A percentile compares a stretch with the other conserved stretches of the same genome.
These are phyloP conservation scores for Mimosa pudica DNA, from an alignment of 306 rosid genomes.

Conservation along the genomic window DNA sequence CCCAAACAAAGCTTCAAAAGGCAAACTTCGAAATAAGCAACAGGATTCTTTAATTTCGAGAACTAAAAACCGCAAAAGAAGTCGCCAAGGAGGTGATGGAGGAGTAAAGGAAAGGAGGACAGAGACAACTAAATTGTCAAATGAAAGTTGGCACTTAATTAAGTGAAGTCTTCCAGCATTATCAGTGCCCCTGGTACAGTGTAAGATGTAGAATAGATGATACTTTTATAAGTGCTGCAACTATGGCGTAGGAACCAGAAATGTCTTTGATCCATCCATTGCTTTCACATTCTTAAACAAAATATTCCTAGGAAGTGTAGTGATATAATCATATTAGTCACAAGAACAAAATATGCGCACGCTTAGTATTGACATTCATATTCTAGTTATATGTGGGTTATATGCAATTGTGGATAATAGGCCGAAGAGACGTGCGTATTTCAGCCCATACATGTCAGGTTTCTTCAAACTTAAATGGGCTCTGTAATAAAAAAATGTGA, in stretches of 20 bases:
- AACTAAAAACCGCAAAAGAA: neutral
- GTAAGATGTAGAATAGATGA: neutral
- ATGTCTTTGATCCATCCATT: conserved; percentile 10
- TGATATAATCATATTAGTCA: neutral
- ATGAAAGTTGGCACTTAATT: neutral
- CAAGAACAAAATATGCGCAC: neutral
- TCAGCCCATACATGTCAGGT: too few species aligned
- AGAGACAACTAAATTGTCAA: neutral
- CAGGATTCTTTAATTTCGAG: conserved; percentile 9
- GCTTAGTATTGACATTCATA: too few species aligned
- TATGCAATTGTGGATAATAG: too few species aligned
- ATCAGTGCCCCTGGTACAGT: neutral
- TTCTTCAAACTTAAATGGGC: too few species aligned
- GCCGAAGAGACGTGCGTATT: too few species aligned
- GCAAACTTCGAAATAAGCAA: neutral
- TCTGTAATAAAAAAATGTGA: too few species aligned
- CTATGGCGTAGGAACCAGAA: neutral
- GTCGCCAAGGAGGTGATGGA: conserved; percentile 1
- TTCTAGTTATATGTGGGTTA: too few species aligned
- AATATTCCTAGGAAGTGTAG: neutral
- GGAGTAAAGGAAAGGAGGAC: neutral
- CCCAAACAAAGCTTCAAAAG: conserved; percentile 1
- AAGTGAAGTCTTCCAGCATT: neutral
- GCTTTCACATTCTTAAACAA: neutral
- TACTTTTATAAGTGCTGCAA: neutral